A percentile compares a stretch with the other conserved stretches of the same genome.
These are phyloP conservation scores for Coemansia biformis DNA, from an alignment of 192 early-diverging fungal species.

Conservation along the genomic window DNA sequence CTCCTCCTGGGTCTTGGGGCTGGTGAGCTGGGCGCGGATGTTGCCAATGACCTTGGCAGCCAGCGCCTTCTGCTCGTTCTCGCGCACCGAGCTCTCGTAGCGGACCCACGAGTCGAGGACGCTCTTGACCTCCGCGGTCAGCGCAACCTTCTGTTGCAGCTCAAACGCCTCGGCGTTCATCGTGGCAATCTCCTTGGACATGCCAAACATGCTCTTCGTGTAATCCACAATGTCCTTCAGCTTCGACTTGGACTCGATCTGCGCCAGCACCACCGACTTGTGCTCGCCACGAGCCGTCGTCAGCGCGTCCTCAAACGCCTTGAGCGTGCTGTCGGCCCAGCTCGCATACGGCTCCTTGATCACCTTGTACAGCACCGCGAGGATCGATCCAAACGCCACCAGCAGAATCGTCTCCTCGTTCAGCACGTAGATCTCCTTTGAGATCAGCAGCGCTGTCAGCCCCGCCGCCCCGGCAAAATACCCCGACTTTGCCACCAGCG, in stretches of 20 bases:
- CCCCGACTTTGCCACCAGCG: constrained; percentile 80
- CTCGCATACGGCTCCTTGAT: constrained; percentile 78
- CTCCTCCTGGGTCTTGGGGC: constrained; percentile 47
- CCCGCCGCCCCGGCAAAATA: constrained; percentile 79
- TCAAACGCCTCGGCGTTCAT: constrained; percentile 93
- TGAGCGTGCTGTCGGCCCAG: constrained; percentile 62
- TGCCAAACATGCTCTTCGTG: constrained; percentile 87
- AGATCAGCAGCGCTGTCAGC: constrained; percentile 79
- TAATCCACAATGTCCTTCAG: constrained; percentile 90
- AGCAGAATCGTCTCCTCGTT: constrained; percentile 90
- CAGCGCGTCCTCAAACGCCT: constrained; percentile 79
- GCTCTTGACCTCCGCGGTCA: constrained; percentile 76
- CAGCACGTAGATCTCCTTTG: constrained; percentile 97
- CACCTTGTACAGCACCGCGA: constrained; percentile 69
- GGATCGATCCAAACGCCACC: constrained; percentile 72
- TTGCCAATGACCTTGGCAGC: constrained; percentile 78
- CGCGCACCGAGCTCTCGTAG: constrained; percentile 88
- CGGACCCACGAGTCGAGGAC: constrained; percentile 96
- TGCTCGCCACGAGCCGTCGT: constrained; percentile 83
- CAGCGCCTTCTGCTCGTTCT: constrained; percentile 86
- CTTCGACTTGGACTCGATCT: constrained; percentile 85
- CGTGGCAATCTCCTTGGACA: constrained; percentile 91
- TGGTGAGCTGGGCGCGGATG: constrained; percentile 43
- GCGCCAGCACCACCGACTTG: constrained; percentile 82
- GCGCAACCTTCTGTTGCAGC: constrained; percentile 84